These are phyloP conservation scores for Magnolia officinalis DNA, from an alignment of 164 flowering plant genomes.

Conservation along the genomic window DNA sequence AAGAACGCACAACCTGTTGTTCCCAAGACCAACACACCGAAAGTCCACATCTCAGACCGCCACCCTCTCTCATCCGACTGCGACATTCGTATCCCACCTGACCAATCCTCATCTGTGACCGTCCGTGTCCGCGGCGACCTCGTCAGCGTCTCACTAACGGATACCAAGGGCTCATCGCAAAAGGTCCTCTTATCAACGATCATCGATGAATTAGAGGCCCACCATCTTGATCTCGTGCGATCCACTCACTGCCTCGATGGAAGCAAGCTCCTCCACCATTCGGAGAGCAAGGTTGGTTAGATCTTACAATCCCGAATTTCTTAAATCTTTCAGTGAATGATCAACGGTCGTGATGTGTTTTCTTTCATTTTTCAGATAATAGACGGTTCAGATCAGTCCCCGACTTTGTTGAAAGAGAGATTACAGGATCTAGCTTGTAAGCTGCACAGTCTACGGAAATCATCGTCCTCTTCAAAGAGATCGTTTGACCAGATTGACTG, in stretches of 20 bases:
- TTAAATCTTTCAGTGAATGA: no score
- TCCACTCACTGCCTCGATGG: slow-evolving; percentile 32
- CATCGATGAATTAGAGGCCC: slow-evolving; percentile 24
- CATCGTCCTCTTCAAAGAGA: slow-evolving; percentile 23
- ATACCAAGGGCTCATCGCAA: slow-evolving; percentile 17
- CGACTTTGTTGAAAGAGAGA: slow-evolving; percentile 18
- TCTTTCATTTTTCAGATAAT: slow-evolving; percentile 14
- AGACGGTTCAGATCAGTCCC: slow-evolving; percentile 27
- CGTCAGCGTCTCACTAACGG: slow-evolving; percentile 26
- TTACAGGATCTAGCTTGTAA: slow-evolving; percentile 28
- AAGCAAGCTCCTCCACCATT: slow-evolving; percentile 25
- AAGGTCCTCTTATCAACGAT: slow-evolving; percentile 17
- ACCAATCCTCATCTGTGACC: slow-evolving; percentile 21
- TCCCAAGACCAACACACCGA: neutral
- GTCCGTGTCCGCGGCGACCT: slow-evolving; percentile 30
- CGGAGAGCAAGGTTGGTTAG: slow-evolving; percentile 29
- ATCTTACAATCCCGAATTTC: neutral
- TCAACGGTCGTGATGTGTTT: neutral
- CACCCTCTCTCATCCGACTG: slow-evolving; percentile 14
- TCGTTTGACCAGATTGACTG: slow-evolving; percentile 25
- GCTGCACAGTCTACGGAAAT: slow-evolving; percentile 21
- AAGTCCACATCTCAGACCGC: slow-evolving; percentile 7
- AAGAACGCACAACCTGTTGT: neutral
- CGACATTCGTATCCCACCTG: slow-evolving; percentile 26
- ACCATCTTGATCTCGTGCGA: slow-evolving; percentile 23